A percentile compares a stretch with the other conserved stretches of the same genome.
phyloP scores from a whole-genome alignment of 139 green algal genomes.

The Helicosporidium sp. region DNA sequence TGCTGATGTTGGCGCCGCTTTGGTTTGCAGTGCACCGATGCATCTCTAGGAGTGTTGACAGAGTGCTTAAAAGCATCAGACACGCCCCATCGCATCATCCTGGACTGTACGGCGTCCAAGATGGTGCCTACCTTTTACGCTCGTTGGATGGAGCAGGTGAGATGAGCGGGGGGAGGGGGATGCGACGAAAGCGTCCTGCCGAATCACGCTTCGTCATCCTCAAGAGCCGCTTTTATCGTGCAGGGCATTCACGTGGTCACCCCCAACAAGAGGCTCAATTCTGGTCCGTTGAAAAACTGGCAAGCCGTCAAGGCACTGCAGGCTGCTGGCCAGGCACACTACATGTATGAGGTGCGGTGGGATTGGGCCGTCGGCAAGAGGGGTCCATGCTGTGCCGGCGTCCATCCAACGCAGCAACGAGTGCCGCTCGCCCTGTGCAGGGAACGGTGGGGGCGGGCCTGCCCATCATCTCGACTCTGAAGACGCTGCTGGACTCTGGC shows the following conservation, averaged over 20 bases:
- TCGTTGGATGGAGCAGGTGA: conserved; percentile 53
- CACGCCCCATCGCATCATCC: conserved; percentile 70
- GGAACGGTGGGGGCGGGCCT: conserved; percentile 51
- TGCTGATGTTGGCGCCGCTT: no score
- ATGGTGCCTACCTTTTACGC: conserved; percentile 43
- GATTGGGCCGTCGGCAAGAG: not conserved
- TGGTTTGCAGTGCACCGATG: no score
- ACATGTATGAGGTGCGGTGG: conserved; percentile 62
- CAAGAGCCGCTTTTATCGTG: no score
- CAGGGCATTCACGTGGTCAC: conserved; percentile 74
- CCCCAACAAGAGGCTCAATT: conserved; percentile 89
- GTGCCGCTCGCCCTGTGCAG: conserved; percentile 8
- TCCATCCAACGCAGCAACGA: not conserved
- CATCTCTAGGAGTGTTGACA: conserved; percentile 30
- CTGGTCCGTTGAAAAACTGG: conserved; percentile 64
- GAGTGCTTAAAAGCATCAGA: conserved; percentile 37
- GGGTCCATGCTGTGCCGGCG: not conserved
- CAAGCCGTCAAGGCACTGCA: conserved; percentile 50
- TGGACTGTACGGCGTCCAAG: conserved; percentile 83
- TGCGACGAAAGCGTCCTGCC: not conserved
- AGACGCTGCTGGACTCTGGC: conserved; percentile 39
- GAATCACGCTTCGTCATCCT: no score
- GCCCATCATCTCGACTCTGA: conserved; percentile 54
- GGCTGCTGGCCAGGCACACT: conserved; percentile 68
- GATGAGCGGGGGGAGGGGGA: not conserved